A percentile compares a stretch with the other conserved stretches of the same genome.
Conservation (phyloP, 306 rosid genomes). For the Vicia faba region DNA sequence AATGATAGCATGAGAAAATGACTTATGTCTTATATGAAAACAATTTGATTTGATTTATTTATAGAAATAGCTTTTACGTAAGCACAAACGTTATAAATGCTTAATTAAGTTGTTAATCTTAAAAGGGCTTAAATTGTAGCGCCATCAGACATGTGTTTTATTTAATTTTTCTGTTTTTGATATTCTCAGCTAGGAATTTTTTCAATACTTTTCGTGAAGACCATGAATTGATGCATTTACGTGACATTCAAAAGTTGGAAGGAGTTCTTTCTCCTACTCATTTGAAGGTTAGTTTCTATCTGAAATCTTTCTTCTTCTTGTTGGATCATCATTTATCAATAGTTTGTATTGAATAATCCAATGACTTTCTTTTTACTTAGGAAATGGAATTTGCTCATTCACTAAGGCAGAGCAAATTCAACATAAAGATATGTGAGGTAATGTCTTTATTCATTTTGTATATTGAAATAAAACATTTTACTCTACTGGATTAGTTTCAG, state of each 20-base stretch:
- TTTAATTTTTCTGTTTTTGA: slow-evolving; percentile 26
- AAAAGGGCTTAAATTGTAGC: not conserved
- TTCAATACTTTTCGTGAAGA: slow-evolving; percentile 84
- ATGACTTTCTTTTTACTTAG: slow-evolving; percentile 43
- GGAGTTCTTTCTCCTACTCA: slow-evolving; percentile 95
- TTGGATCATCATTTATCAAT: slow-evolving; percentile 27
- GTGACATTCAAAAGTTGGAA: slow-evolving; percentile 90
- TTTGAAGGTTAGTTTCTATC: slow-evolving; percentile 58
- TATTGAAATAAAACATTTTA: not conserved
- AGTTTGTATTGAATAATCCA: slow-evolving; percentile 18
- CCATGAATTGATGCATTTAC: slow-evolving; percentile 84
- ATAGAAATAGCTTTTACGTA: not conserved
- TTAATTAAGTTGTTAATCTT: not conserved
- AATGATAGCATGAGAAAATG: not conserved
- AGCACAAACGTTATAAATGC: not conserved
- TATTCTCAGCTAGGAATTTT: slow-evolving; percentile 69
- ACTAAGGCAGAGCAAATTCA: slow-evolving; percentile 84
- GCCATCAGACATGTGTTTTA: not conserved
- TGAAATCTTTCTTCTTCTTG: slow-evolving; percentile 1
- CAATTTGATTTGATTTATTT: not conserved
- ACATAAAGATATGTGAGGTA: slow-evolving; percentile 96
- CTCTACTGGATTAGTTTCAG: not conserved
- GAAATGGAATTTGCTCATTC: slow-evolving; percentile 99
- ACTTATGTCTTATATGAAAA: not conserved
- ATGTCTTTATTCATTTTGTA: slow-evolving; percentile 31